phyloP scores from a whole-genome alignment of 495 filamentous ascomycete species.

The Podospora comata region DNA sequence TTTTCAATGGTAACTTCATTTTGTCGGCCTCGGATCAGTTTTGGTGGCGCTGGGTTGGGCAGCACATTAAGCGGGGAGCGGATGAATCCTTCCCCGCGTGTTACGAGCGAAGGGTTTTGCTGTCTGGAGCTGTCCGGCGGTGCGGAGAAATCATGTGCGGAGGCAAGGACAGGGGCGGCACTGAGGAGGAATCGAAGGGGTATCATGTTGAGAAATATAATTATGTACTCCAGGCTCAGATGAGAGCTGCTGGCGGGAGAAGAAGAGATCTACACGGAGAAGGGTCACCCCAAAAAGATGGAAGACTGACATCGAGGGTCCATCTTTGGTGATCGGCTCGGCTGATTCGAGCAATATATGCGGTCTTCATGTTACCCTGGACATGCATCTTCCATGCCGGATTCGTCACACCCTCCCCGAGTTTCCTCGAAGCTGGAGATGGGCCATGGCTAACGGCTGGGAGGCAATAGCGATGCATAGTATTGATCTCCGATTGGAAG shows the following conservation, averaged over 20 bases:
- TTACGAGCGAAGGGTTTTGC: not conserved
- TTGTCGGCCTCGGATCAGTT: constrained; percentile 16
- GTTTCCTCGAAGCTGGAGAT: constrained; percentile 8
- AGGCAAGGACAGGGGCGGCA: constrained; percentile 1
- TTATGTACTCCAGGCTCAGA: not conserved
- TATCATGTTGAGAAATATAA: constrained; percentile 9
- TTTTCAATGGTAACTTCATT: constrained; percentile 17
- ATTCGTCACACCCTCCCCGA: constrained; percentile 3
- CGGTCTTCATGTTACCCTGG: not conserved
- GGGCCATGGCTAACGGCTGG: not conserved
- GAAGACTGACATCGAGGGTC: not conserved
- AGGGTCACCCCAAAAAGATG: not conserved
- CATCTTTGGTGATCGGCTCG: not conserved
- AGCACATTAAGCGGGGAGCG: constrained; percentile 18
- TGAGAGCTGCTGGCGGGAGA: not conserved
- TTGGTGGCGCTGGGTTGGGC: not conserved
- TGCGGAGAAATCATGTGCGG: constrained; percentile 4
- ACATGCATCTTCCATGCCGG: constrained; percentile 6
- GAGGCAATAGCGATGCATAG: not conserved
- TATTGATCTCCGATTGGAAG: constrained; percentile 13
- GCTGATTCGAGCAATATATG: not conserved
- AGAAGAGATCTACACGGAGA: not conserved
- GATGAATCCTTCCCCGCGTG: constrained; percentile 22
- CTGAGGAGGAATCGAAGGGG: constrained; percentile 14
- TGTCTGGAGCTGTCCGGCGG: not conserved